Evolutionary conservation across 2,329 filamentous ascomycete genomes (phyloP).

Genomic region (Cladophialophora immunda): DNA sequence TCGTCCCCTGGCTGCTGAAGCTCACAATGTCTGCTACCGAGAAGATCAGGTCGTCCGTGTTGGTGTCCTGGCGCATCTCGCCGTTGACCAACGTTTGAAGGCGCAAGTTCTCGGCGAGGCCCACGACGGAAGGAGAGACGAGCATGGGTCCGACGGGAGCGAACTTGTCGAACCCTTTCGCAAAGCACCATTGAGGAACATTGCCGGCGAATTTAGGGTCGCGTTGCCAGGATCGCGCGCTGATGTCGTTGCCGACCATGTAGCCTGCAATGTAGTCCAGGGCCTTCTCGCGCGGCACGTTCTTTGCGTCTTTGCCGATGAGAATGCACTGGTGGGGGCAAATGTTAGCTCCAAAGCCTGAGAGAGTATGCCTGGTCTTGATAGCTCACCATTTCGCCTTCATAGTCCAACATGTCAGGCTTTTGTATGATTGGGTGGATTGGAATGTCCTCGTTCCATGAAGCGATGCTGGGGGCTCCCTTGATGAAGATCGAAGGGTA

Average conservation of each 20-base stretch:
- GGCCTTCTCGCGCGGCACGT: conserved; percentile 57
- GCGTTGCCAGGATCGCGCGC: conserved; percentile 62
- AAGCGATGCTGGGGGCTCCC: conserved; percentile 46
- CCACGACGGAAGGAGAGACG: not conserved
- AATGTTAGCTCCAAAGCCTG: too few species aligned
- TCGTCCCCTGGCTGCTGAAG: conserved; percentile 59
- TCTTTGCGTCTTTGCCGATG: conserved; percentile 61
- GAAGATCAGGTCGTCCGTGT: conserved; percentile 60
- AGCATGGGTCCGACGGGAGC: conserved; percentile 63
- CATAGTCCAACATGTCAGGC: conserved; percentile 43
- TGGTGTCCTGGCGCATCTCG: conserved; percentile 58
- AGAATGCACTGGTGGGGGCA: too few species aligned
- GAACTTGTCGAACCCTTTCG: conserved; percentile 66
- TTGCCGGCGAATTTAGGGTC: conserved; percentile 59
- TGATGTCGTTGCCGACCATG: conserved; percentile 63
- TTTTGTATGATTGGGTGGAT: conserved; percentile 52
- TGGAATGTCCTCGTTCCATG: conserved; percentile 44
- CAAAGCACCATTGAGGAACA: conserved; percentile 66
- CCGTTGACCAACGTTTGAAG: conserved; percentile 60
- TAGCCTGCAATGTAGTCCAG: conserved; percentile 63
- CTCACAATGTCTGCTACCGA: conserved; percentile 56
- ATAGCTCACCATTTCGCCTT: conserved; percentile 30
- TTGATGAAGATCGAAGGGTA: conserved; percentile 54
- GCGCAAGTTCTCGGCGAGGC: conserved; percentile 47
- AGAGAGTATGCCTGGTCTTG: too few species aligned